Conservation (phyloP, 495 filamentous ascomycete species). For the Pseudoneurospora amorphoporcata region DNA sequence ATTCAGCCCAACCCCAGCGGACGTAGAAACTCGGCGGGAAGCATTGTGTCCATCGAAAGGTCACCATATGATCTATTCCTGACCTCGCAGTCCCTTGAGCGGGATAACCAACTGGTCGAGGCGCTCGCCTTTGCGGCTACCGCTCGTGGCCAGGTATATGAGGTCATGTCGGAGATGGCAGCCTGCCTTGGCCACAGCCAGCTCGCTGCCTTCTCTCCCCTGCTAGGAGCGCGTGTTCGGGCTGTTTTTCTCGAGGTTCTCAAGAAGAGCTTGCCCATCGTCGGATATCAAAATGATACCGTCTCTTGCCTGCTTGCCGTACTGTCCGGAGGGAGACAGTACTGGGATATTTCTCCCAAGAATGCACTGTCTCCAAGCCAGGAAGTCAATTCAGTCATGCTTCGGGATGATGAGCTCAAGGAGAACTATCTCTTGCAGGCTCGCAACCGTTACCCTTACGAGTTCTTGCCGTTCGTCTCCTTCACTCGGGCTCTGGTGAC, state of each 20-base stretch:
- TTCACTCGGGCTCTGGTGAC: constrained; percentile 31
- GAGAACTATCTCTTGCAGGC: constrained; percentile 49
- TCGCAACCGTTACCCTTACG: constrained; percentile 72
- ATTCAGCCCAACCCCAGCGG: constrained; percentile 25
- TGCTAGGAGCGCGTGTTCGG: constrained; percentile 44
- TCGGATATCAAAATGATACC: constrained; percentile 59
- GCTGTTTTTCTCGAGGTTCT: constrained; percentile 55
- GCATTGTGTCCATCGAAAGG: constrained; percentile 40
- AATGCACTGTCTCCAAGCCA: constrained; percentile 32
- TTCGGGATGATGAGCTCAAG: constrained; percentile 46
- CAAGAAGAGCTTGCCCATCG: constrained; percentile 39
- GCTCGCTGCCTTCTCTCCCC: constrained; percentile 34
- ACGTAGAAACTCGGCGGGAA: constrained; percentile 39
- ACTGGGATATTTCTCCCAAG: constrained; percentile 40
- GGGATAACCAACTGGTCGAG: constrained; percentile 27
- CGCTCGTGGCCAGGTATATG: constrained; percentile 47
- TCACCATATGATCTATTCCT: constrained; percentile 39
- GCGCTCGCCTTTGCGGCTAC: constrained; percentile 40
- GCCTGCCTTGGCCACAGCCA: constrained; percentile 34
- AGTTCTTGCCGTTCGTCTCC: constrained; percentile 66
- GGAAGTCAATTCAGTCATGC: constrained; percentile 37
- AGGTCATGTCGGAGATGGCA: constrained; percentile 50
- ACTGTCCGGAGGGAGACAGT: constrained; percentile 43
- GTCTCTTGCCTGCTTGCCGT: constrained; percentile 51
- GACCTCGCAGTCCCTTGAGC: constrained; percentile 27